A percentile compares a stretch with the other conserved stretches of the same genome.
phyloP scores from a whole-genome alignment of 331 rosid genomes.

The Dryas integrifolia region DNA sequence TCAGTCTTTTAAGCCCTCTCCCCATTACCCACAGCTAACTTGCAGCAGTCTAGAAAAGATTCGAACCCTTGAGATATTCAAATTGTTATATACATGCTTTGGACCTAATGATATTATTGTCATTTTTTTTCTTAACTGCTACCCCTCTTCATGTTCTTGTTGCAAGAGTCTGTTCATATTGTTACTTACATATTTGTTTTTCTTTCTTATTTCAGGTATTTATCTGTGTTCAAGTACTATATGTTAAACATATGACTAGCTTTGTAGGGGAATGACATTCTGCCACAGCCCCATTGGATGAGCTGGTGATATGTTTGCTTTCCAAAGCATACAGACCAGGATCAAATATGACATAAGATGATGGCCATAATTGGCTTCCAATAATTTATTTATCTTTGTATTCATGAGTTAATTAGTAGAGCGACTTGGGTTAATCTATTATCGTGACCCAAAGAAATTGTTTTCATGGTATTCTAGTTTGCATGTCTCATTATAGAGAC shows the following conservation, averaged over 20 bases:
- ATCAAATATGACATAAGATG: not conserved
- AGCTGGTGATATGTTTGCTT: not conserved
- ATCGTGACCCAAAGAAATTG: not conserved
- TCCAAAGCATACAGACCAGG: not conserved
- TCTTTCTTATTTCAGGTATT: not conserved
- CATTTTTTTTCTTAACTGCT: not conserved
- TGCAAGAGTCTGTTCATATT: not conserved
- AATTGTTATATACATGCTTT: not conserved
- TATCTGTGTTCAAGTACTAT: not conserved
- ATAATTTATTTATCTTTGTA: not conserved
- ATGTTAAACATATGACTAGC: not conserved
- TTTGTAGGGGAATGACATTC: not conserved
- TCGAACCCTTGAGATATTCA: too few relatives aligned
- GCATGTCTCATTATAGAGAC: not conserved
- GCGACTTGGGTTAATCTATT: not conserved
- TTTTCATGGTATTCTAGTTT: not conserved
- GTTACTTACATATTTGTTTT: not conserved
- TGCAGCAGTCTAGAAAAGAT: too few relatives aligned
- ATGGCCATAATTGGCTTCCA: not conserved
- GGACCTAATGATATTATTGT: not conserved
- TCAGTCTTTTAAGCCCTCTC: not conserved
- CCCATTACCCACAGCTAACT: too few relatives aligned
- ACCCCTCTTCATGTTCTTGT: not conserved
- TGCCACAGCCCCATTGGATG: not conserved
- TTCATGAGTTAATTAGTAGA: not conserved